Conservation (phyloP, 257 asterid genomes). For the Penstemon davidsonii region DNA sequence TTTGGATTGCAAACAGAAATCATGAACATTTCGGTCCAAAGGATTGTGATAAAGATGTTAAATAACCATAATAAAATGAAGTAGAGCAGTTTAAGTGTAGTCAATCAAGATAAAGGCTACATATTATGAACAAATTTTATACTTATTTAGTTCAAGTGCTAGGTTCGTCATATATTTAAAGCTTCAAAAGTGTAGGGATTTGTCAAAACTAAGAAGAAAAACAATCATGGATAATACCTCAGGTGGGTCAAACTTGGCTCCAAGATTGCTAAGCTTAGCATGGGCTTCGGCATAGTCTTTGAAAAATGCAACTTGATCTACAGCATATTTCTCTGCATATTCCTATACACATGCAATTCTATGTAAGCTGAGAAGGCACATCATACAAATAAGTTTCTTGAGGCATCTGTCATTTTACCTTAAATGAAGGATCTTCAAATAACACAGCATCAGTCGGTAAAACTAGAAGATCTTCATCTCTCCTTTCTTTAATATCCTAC, state of each 20-base stretch:
- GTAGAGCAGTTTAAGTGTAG: background rate
- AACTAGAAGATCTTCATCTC: slow-evolving; percentile 85
- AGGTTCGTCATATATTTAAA: background rate
- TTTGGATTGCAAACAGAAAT: too few species aligned
- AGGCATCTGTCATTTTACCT: slow-evolving; percentile 48
- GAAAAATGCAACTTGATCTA: slow-evolving; percentile 57
- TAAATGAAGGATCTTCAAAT: slow-evolving; percentile 92
- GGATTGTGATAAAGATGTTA: too few species aligned
- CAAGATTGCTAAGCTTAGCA: slow-evolving; percentile 66
- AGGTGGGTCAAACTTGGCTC: slow-evolving; percentile 68
- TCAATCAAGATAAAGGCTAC: slow-evolving; percentile 1
- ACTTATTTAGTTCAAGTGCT: background rate
- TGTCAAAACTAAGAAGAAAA: background rate
- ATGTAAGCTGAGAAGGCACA: slow-evolving; percentile 3
- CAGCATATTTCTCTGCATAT: slow-evolving; percentile 66
- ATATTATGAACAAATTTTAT: background rate
- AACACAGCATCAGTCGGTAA: slow-evolving; percentile 95
- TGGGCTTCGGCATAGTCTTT: slow-evolving; percentile 65
- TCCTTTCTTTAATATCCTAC: slow-evolving; percentile 83
- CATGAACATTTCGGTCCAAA: too few species aligned
- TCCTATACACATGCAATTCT: slow-evolving; percentile 33
- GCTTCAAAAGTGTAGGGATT: background rate
- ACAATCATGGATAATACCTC: slow-evolving; percentile 37
- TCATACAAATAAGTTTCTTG: background rate
- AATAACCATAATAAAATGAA: background rate